Conservation (phyloP, 768 basidiomycete genomes). For the Pulveroboletus ravenelii region DNA sequence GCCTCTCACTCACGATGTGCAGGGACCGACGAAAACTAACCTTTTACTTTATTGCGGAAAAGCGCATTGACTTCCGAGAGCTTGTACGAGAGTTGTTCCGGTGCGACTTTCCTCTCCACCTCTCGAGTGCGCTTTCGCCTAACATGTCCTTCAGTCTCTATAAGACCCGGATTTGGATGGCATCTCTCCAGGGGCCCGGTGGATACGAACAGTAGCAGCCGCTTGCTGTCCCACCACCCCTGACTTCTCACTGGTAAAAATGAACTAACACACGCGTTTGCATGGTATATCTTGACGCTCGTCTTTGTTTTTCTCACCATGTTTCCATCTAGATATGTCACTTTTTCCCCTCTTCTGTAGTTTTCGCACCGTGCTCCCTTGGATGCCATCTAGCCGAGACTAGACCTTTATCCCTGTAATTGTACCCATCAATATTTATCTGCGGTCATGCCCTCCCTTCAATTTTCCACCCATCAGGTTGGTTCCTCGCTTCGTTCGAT, state of each 20-base stretch:
- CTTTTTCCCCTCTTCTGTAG: background rate
- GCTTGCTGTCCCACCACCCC: background rate
- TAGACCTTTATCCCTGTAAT: constrained; percentile 27
- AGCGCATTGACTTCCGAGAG: constrained; percentile 94
- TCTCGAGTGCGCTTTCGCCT: constrained; percentile 4
- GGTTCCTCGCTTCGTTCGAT: background rate
- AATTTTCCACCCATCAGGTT: background rate
- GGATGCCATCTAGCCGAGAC: constrained; percentile 30
- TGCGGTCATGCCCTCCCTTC: background rate
- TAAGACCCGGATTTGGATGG: constrained; percentile 97
- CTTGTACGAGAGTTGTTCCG: constrained; percentile 92
- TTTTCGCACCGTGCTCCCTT: constrained; percentile 2
- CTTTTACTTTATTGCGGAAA: constrained; percentile 96
- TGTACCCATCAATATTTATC: constrained; percentile 25
- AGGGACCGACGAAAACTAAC: constrained; percentile 98
- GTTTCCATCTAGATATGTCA: constrained; percentile 32
- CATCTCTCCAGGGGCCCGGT: constrained; percentile 59
- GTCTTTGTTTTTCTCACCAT: constrained; percentile 4
- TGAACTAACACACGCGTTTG: constrained; percentile 12
- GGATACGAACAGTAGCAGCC: constrained; percentile 39
- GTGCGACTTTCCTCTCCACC: constrained; percentile 31
- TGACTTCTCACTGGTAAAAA: constrained; percentile 6
- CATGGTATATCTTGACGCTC: constrained; percentile 24
- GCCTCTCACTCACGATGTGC: constrained; percentile 2
- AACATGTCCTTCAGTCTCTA: constrained; percentile 53